Evolutionary conservation across 208 protist species (phyloP), one percentile per base, ranked within the genome.

Genomic region (Crithidia brevicula): DNA sequence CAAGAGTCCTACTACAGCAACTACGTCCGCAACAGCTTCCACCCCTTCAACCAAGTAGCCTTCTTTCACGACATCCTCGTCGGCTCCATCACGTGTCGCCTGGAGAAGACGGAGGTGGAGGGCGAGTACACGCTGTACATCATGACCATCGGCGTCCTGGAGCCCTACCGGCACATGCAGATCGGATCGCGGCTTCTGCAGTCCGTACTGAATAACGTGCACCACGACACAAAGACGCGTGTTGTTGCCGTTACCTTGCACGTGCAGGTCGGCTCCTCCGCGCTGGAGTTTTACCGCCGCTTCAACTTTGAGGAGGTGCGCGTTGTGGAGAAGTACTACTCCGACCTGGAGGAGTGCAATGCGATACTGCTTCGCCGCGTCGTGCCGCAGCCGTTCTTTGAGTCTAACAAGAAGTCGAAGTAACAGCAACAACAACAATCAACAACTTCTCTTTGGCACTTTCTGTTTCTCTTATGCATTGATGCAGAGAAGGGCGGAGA

Each of bases 141-240:
- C 67, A 98, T 98, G 94, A 98, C 94, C 31, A 86, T 98, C 53
- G 80, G 81, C 4, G 93, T 97, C 27, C 82, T 98, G 28, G 88
- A 88, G 62, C 83, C 94, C 22, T 98, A 98, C 77, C 87, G 96
- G 11, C 75, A 87, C 38, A 49, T 97, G 30, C 81, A 90, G 56
- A 89, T 98, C 52, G 96, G 89, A 54, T 83, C 68, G 11, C 84
- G 74, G 7, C 63, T 97, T 56, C 77, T 97, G 28, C 72, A 86
- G 50, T 61, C 52, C 36, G 67, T 95, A 31, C 47, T 96, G 42
- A 68, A 61, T 4, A 81, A 74, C 34, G 88, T 86, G 25, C 64
- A 77, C n/a, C 58, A 81, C 15, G 85, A 95, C 33, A 77, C 77
- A 15, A 79, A 78, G 40, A 67, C 77, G 31, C 63, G 67, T 22